Evolutionary conservation across 1,284 basidiomycete species (phyloP), one percentile per base, ranked within the genome.

Genomic region (Ceratobasidium sp.): DNA sequence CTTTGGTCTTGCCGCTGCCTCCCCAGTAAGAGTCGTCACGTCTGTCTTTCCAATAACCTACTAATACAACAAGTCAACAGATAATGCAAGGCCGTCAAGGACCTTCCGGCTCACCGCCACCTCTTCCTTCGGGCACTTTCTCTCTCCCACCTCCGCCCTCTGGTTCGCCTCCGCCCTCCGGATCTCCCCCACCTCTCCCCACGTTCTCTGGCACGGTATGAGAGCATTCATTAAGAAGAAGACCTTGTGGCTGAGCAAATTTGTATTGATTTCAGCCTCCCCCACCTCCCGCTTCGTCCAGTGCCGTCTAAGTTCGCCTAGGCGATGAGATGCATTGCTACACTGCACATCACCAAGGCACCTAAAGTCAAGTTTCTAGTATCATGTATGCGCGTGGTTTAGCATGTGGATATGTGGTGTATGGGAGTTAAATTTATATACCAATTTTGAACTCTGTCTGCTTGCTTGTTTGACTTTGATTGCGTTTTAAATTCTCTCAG

Each of bases 1-100:
- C 45, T 71, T 59, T 27, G 67, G 67, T 27, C 67, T 71, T 22
- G 67, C 44, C 19, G 67, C 56, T 50, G 56, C 67, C 47, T 47
- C 56, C 36, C 67, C 67, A 2, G 67, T 59, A 19, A 59, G 67
- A 47, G n/a, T 41, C 48, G 19, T 45, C 24, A 1, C 29, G 24
- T 15, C 31, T 45, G 14, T 1, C 14, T 15, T 17, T 1, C 19
- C 31, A 15, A 62, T n/a, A 6, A 4, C 17, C 3, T 22, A 53
- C 31, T 56, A 24, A 59, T 14, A 45, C 36, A 1, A 36, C 15
- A 11, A n/a, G 19, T 33, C 44, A 15, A 8, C 19, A 71, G 67
- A 45, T 71, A 8, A 29, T 57, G 63, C 62, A 47, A 36, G 54
- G 29, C n/a, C 67, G 53, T 47, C 48, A 71, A n/a, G n/a, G n/a